These are phyloP conservation scores for Penicillium brasilianum DNA, from an alignment of 2,329 filamentous ascomycete species.

Conservation along the genomic window DNA sequence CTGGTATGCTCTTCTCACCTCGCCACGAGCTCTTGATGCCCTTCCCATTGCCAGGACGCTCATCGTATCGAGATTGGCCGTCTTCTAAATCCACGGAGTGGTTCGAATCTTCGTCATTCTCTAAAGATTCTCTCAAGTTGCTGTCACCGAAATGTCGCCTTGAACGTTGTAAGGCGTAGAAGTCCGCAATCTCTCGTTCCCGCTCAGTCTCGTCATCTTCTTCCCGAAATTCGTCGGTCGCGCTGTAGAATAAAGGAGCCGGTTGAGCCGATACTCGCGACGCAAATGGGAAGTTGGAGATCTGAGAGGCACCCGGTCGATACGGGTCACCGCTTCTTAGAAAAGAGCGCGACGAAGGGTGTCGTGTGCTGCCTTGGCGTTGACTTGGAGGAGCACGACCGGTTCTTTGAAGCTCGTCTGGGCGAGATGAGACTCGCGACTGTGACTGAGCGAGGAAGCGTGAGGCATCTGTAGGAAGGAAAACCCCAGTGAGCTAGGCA, in stretches of 20 bases:
- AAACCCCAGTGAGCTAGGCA: not conserved
- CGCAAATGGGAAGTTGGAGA: constrained; percentile 77
- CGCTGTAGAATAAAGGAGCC: constrained; percentile 92
- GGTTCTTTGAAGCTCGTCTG: constrained; percentile 56
- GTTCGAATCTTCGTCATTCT: constrained; percentile 74
- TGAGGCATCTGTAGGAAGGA: constrained; percentile 76
- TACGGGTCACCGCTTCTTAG: constrained; percentile 74
- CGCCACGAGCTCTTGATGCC: constrained; percentile 64
- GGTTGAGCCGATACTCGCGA: constrained; percentile 77
- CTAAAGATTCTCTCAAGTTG: constrained; percentile 82
- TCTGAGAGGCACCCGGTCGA: constrained; percentile 71
- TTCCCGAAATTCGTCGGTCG: constrained; percentile 86
- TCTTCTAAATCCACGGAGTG: constrained; percentile 63
- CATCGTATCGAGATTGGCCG: constrained; percentile 45
- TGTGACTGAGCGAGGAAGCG: constrained; percentile 96
- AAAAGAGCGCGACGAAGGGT: constrained; percentile 56
- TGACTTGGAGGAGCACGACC: constrained; percentile 55
- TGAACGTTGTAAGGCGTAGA: constrained; percentile 88
- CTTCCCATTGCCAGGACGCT: constrained; percentile 49
- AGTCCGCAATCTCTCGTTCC: constrained; percentile 89
- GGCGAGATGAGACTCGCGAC: constrained; percentile 79
- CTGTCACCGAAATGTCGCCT: constrained; percentile 85
- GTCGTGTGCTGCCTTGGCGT: constrained; percentile 52
- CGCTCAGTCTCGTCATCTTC: constrained; percentile 92
- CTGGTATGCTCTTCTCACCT: constrained; percentile 50